Evolutionary conservation across 495 filamentous ascomycete genomes (phyloP), one percentile per base, ranked within the genome.

Genomic region (Talaromyces ruber): DNA sequence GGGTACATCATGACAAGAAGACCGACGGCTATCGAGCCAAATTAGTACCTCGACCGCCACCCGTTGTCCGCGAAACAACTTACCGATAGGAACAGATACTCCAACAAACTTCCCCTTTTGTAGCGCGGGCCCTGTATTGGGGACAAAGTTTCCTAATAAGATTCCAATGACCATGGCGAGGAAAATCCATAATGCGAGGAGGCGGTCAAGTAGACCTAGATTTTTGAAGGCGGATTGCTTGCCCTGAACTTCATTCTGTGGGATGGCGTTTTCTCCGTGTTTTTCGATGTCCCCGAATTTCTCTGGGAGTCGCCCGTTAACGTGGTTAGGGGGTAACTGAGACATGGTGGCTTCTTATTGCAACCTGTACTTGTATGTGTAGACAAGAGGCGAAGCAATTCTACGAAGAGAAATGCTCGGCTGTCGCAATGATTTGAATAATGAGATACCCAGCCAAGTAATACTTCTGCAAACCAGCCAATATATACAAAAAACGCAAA

Each of bases 1-100:
- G 92, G 92, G 67, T 95, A 96, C 92, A 96, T 96, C 91, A 96
- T 96, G 28, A 94, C 84, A 7, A 96, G 81, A 21, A 96, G 77
- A 12, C 92, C 92, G 63, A 93, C 73, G 0, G 91, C 90, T 90
- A 16, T 50, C 61, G 60, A 28, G 61, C 18, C 52, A 32, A 61
- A 45, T 22, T 14, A 55, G 54, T 24, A 59, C 18, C 8, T 32
- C n/a, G 54, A 28, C 26, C 26, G n/a, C 51, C 14, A 51, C 16
- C 21, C 16, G 14, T 22, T 29, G 54, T 3, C 54, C 39, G 53
- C 57, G 61, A 62, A n/a, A 62, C n/a, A 1, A 71, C 82, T 57
- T 71, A 88, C 87, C 88, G 52, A 95, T 93, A 0, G 90, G 91
- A 6, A 92, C 67, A 16, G 86, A 89, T 28, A 95, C 91, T 2